Conservation (phyloP, 495 filamentous ascomycete species). For the Echria macrotheca region DNA sequence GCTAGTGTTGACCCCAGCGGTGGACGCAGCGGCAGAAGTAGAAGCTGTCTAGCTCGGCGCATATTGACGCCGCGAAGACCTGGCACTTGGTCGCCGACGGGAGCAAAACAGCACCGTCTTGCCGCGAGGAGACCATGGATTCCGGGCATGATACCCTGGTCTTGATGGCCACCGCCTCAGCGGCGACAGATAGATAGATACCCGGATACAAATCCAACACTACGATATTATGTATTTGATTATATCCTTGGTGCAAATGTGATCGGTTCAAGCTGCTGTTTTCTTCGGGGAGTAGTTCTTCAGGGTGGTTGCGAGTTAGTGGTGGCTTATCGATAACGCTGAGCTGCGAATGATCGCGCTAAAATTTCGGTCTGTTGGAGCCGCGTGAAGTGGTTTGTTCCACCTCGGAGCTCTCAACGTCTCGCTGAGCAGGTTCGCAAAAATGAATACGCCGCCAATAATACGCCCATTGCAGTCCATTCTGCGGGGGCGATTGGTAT, state of each 20-base stretch:
- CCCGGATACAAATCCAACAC: conserved; percentile 7
- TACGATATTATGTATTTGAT: too few relatives aligned
- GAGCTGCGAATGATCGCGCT: conserved; percentile 8
- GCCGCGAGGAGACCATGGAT: too few relatives aligned
- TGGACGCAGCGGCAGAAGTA: too few relatives aligned
- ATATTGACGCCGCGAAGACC: too few relatives aligned
- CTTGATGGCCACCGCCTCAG: neutral
- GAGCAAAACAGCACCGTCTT: neutral
- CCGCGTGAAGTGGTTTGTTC: conserved; percentile 1
- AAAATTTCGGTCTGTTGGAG: conserved; percentile 23
- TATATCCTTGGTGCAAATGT: too few relatives aligned
- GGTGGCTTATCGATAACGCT: conserved; percentile 38
- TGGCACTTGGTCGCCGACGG: too few relatives aligned
- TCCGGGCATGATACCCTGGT: too few relatives aligned
- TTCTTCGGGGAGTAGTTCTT: neutral
- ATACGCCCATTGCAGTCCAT: conserved; percentile 29
- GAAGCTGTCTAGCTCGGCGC: too few relatives aligned
- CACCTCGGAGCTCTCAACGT: conserved; percentile 14
- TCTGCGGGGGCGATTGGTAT: conserved; percentile 28
- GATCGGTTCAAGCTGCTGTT: too few relatives aligned
- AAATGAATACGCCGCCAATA: conserved; percentile 31
- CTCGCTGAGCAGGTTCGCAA: conserved; percentile 16
- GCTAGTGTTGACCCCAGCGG: too few relatives aligned
- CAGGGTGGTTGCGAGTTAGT: neutral
- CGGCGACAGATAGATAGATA: neutral